Evolutionary conservation across 2,329 filamentous ascomycete species (phyloP), one percentile per base, ranked within the genome.

Genomic region (Claviceps sp.): DNA sequence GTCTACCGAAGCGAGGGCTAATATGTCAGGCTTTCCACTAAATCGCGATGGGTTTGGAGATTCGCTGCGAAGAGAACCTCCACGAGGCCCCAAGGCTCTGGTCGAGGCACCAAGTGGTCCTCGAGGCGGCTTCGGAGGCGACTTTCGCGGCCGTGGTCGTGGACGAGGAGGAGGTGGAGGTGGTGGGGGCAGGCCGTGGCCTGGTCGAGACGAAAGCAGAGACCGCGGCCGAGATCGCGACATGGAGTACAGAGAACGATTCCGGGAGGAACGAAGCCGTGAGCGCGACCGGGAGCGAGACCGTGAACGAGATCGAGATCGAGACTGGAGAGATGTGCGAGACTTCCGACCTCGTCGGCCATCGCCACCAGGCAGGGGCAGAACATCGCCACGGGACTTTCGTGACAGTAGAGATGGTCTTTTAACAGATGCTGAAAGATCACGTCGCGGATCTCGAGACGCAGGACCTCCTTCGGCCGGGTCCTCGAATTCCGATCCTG

Each of bases 1-100:
- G n/a, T 79, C 75, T 2, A 73, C 74, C 50, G 80, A 83, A 60
- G 72, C 70, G 47, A 73, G 78, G 55, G 66, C 72, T 37, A 82
- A 79, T 61, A 73, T 74, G 52, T 73, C 77, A 30, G 70, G 73
- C n/a, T 87, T 87, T 55, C 77, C 76, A 58, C 67, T 76, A 1
- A 77, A 75, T 58, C 74, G 82, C 57, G 80, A 83, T 57, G 65
- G 62, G 13, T 82, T 81, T 56, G 73, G 75, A 51, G 78, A 81
- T 59, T 63, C 75, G 58, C 57, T 76, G 64, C 65, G 72, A 34
- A 77, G 84, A 57, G 87, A 94, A 56, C 84, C 87, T 2, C 89
- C 89, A 3, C 78, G 89, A 52, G 89, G 87, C 0, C 89, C 89
- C 11, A 89, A 90, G 66, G 87, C 86, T 4, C 71, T 89, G 53